A percentile compares a stretch with the other conserved stretches of the same genome.
phyloP scores from a whole-genome alignment of 306 rosid species.

The Dryas drummondii region DNA sequence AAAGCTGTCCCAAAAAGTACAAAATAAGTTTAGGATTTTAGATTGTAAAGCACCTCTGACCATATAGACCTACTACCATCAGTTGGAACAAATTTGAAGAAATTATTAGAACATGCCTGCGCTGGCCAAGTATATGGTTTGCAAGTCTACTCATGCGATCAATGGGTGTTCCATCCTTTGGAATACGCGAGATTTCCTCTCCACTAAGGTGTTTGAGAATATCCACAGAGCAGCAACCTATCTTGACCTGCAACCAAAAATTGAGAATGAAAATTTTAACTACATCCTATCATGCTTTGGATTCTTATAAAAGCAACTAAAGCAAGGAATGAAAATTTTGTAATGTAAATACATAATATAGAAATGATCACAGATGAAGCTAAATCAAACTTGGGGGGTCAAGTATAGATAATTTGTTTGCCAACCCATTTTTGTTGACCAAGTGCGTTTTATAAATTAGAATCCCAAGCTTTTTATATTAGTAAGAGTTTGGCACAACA shows the following conservation, averaged over 20 bases:
- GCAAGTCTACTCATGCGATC: conserved; percentile 90
- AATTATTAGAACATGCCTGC: conserved; percentile 43
- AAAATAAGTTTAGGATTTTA: neutral
- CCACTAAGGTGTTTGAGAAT: conserved; percentile 89
- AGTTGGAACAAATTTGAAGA: neutral
- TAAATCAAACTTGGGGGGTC: neutral
- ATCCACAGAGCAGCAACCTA: conserved; percentile 85
- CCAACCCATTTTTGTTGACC: conserved; percentile 2
- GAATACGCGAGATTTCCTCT: conserved; percentile 83
- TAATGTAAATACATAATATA: neutral
- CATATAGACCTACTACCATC: conserved; percentile 15
- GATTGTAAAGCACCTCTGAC: conserved; percentile 19
- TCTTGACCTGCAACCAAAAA: conserved; percentile 67
- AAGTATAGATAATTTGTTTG: neutral
- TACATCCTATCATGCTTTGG: neutral
- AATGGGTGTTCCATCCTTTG: conserved; percentile 51
- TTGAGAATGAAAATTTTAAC: neutral
- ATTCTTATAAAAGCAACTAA: neutral
- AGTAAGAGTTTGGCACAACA: neutral
- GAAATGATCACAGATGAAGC: neutral
- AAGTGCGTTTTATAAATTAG: neutral
- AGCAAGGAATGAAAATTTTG: neutral
- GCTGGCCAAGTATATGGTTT: conserved; percentile 73
- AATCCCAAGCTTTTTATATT: neutral
- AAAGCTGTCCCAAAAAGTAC: conserved; percentile 56